A percentile compares a stretch with the other conserved stretches of the same genome.
Evolutionary conservation across 176 grass and related monocot species (phyloP).

Genomic region (Saccharum spontaneum): DNA sequence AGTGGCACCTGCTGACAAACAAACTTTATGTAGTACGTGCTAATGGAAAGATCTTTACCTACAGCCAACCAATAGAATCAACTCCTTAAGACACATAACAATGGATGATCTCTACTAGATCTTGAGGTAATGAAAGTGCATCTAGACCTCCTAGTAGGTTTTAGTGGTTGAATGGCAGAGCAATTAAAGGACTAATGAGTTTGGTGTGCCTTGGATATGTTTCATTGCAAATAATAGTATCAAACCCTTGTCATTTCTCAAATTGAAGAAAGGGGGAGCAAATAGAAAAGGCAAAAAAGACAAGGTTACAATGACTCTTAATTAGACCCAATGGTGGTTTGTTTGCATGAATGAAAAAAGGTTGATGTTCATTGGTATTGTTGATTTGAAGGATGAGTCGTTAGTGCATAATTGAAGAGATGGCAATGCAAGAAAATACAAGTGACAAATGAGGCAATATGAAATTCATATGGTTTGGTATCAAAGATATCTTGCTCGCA

Average conservation of each 20-base stretch:
- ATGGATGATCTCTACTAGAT: not conserved
- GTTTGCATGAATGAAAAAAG: not conserved
- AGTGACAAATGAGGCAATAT: not conserved
- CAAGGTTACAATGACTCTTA: not conserved
- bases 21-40: not conserved
- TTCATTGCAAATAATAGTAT: not conserved
- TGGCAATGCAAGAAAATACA: not conserved
- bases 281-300: not conserved
- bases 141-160: not conserved
- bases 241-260: not conserved
- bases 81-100: not conserved
- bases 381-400: not conserved
- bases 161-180: not conserved
- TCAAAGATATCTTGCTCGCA: not conserved
- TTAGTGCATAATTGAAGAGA: not conserved
- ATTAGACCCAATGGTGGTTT: not conserved
- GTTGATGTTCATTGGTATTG: not conserved
- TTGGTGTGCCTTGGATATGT: not conserved
- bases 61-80: not conserved
- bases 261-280: not conserved
- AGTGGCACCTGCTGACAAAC: not conserved
- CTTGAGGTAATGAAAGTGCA: not conserved
- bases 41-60: too few species aligned
- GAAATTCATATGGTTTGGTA: not conserved
- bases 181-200: not conserved